phyloP scores from a whole-genome alignment of 768 basidiomycete genomes.

The Heimioporus sp. region DNA sequence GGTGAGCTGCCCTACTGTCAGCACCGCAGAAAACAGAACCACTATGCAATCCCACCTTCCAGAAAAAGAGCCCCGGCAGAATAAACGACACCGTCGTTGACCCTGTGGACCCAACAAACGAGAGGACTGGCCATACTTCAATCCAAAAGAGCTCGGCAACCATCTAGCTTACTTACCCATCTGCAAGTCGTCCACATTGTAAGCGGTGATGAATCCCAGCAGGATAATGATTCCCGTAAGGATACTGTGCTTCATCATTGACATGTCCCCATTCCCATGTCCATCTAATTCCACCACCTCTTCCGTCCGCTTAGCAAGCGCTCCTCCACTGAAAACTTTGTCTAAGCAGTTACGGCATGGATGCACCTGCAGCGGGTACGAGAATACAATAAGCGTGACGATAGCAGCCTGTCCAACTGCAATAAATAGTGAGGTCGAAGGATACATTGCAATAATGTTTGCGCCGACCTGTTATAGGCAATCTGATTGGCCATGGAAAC shows the following conservation, averaged over 20 bases:
- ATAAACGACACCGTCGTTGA: slow-evolving; percentile 98
- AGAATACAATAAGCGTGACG: slow-evolving; percentile 84
- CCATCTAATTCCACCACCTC: slow-evolving; percentile 53
- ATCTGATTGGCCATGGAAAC: slow-evolving; percentile 1
- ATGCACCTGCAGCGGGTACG: slow-evolving; percentile 92
- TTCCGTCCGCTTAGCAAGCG: slow-evolving; percentile 35
- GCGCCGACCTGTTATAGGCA: slow-evolving; percentile 61
- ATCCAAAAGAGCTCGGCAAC: neutral
- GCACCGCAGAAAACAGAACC: slow-evolving; percentile 1
- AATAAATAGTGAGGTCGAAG: slow-evolving; percentile 86
- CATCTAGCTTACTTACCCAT: slow-evolving; percentile 50
- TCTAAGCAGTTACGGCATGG: slow-evolving; percentile 91
- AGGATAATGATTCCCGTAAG: slow-evolving; percentile 68
- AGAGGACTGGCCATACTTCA: slow-evolving; percentile 55
- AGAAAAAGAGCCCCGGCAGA: slow-evolving; percentile 89
- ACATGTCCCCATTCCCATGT: slow-evolving; percentile 61
- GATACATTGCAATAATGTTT: slow-evolving; percentile 96
- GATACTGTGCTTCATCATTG: slow-evolving; percentile 60
- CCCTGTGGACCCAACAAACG: slow-evolving; percentile 95
- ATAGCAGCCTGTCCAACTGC: slow-evolving; percentile 93
- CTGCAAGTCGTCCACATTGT: slow-evolving; percentile 73
- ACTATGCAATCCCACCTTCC: slow-evolving; percentile 58
- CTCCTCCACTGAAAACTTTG: slow-evolving; percentile 69
- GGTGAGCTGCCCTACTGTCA: slow-evolving; percentile 51
- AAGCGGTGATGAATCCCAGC: slow-evolving; percentile 69